Conservation (phyloP, 73 alveolate species). For the Effrenium voratum region DNA sequence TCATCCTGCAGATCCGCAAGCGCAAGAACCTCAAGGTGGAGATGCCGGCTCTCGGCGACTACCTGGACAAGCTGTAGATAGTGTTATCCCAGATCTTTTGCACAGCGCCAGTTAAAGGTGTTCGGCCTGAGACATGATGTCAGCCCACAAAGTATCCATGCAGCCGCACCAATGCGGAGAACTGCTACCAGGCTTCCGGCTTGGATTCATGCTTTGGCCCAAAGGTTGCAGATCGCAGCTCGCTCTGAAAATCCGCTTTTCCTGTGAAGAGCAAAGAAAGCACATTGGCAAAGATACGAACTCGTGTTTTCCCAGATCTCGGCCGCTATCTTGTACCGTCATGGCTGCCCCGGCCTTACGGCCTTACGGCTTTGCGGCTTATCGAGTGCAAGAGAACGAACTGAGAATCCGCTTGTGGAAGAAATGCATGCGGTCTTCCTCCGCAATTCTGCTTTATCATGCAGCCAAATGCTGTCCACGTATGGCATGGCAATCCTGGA, state of each 20-base stretch:
- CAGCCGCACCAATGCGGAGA: neutral
- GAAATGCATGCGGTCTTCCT: too few species aligned
- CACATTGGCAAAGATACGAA: neutral
- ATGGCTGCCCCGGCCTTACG: neutral
- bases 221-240: neutral
- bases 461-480: too few species aligned
- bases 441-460: too few species aligned
- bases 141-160: too few species aligned
- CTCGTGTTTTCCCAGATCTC: neutral
- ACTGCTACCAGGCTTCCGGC: neutral
- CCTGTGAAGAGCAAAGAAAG: neutral
- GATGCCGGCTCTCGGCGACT: slow-evolving; percentile 94
- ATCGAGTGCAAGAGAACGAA: neutral
- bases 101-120: neutral
- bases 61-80: slow-evolving; percentile 91
- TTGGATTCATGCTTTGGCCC: neutral
- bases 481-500: too few species aligned
- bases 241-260: neutral
- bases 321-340: neutral
- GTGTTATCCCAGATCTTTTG: neutral
- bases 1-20: slow-evolving; percentile 84
- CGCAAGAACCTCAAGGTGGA: slow-evolving; percentile 94
- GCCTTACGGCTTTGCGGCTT: neutral
- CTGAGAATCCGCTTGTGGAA: too few species aligned
- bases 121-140: neutral